A percentile compares a stretch with the other conserved stretches of the same genome.
Conservation (phyloP, 148 eudicot genomes). For the Suaeda aralocaspica region DNA sequence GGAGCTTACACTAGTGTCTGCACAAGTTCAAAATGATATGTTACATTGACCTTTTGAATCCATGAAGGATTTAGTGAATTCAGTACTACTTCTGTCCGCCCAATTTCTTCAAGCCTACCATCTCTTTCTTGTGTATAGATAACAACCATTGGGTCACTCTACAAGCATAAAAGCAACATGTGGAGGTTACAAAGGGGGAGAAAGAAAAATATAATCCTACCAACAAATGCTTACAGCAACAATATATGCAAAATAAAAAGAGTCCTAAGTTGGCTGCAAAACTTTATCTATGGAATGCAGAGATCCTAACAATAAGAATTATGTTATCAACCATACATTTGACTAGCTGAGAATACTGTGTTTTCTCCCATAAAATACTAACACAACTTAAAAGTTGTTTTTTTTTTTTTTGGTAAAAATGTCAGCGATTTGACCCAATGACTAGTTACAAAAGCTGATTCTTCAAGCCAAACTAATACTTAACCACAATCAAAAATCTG, state of each 20-base stretch:
- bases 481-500: too few species aligned
- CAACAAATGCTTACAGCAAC: neutral
- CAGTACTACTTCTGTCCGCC: constrained; percentile 84
- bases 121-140: constrained; percentile 74
- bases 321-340: too few species aligned
- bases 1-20: constrained; percentile 82
- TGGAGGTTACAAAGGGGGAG: neutral
- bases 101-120: constrained; percentile 86
- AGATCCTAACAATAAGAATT: too few species aligned
- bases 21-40: constrained; percentile 85
- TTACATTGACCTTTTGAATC: constrained; percentile 59
- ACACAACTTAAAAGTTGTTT: neutral
- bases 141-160: constrained; percentile 98
- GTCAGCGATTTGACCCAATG: too few species aligned
- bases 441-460: too few species aligned
- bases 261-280: neutral
- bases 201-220: neutral
- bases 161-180: constrained; percentile 26
- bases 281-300: too few species aligned
- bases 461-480: neutral
- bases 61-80: constrained; percentile 84
- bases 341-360: neutral
- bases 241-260: neutral
- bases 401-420: too few species aligned
- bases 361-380: neutral